phyloP scores from a whole-genome alignment of 2,329 filamentous ascomycete genomes.

The Fusarium falciforme region DNA sequence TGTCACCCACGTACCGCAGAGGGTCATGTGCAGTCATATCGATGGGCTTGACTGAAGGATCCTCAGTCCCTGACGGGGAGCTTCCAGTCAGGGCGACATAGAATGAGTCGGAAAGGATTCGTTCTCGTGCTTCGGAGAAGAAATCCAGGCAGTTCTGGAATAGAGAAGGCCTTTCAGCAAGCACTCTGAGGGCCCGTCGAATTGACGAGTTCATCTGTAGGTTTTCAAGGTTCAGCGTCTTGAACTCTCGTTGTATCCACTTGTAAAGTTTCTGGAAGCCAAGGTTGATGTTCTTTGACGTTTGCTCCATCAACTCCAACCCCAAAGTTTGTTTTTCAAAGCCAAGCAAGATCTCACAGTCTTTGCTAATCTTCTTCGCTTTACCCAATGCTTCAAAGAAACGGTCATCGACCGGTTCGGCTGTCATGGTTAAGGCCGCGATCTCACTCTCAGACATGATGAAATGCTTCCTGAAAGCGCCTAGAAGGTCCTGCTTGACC shows the following conservation, averaged over 20 bases:
- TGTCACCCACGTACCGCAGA: constrained; percentile 92
- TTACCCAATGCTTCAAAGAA: constrained; percentile 85
- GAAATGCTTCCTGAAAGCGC: constrained; percentile 85
- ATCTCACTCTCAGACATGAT: constrained; percentile 85
- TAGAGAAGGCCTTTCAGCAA: constrained; percentile 88
- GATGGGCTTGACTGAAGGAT: constrained; percentile 83
- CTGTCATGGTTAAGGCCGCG: constrained; percentile 78
- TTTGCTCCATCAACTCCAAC: constrained; percentile 91
- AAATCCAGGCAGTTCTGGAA: constrained; percentile 95
- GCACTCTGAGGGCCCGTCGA: constrained; percentile 82
- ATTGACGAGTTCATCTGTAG: constrained; percentile 91
- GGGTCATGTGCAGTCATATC: constrained; percentile 94
- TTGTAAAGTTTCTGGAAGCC: constrained; percentile 96
- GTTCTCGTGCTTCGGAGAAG: constrained; percentile 90
- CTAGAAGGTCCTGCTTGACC: constrained; percentile 81
- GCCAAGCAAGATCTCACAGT: constrained; percentile 89
- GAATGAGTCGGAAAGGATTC: constrained; percentile 88
- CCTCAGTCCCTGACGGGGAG: constrained; percentile 66
- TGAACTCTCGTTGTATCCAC: constrained; percentile 96
- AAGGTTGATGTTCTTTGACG: constrained; percentile 84
- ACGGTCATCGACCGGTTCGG: constrained; percentile 83
- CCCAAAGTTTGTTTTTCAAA: constrained; percentile 91
- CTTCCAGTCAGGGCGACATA: constrained; percentile 86
- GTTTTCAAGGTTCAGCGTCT: constrained; percentile 90
- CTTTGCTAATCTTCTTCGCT: constrained; percentile 87